phyloP scores from a whole-genome alignment of 225 moss, liverwort and hornwort genomes.

The Takakia lepidozioides region DNA sequence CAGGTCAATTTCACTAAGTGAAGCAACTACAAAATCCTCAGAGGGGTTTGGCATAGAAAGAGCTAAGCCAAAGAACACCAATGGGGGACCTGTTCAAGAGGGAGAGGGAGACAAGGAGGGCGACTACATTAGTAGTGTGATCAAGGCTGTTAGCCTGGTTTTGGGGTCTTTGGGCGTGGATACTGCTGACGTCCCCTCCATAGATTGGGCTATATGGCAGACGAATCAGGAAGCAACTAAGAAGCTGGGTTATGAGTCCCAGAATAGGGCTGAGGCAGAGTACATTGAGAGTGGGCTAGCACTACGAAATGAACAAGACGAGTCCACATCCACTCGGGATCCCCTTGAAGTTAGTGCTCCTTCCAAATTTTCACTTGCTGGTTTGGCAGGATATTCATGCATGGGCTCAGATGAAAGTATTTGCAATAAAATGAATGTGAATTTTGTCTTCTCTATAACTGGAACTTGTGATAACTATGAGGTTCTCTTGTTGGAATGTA shows the following conservation, averaged over 20 bases:
- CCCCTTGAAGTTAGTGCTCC: constrained; percentile 16
- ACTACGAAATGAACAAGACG: constrained; percentile 12
- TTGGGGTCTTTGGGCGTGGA: constrained; percentile 32
- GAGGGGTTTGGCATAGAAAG: constrained; percentile 24
- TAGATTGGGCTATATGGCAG: constrained; percentile 32
- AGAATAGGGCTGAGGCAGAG: constrained; percentile 49
- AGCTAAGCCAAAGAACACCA: constrained; percentile 10
- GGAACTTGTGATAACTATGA: too few species aligned
- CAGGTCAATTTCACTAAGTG: neutral
- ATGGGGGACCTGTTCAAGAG: constrained; percentile 5
- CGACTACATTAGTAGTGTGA: constrained; percentile 27
- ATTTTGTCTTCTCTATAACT: too few species aligned
- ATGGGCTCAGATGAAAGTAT: too few species aligned
- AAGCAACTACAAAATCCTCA: constrained; percentile 5
- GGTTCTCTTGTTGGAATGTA: too few species aligned
- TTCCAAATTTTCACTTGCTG: too few species aligned
- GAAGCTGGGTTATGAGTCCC: constrained; percentile 33
- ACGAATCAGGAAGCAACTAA: constrained; percentile 27
- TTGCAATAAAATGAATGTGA: too few species aligned
- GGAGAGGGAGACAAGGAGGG: constrained; percentile 16
- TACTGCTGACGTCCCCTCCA: constrained; percentile 21
- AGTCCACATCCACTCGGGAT: constrained; percentile 3
- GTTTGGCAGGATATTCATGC: too few species aligned
- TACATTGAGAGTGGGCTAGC: constrained; percentile 60
- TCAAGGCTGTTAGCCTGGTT: constrained; percentile 28